Conservation (phyloP, 1,139 yeast genomes). For the Hyphopichia wangnamkhiaoensis region DNA sequence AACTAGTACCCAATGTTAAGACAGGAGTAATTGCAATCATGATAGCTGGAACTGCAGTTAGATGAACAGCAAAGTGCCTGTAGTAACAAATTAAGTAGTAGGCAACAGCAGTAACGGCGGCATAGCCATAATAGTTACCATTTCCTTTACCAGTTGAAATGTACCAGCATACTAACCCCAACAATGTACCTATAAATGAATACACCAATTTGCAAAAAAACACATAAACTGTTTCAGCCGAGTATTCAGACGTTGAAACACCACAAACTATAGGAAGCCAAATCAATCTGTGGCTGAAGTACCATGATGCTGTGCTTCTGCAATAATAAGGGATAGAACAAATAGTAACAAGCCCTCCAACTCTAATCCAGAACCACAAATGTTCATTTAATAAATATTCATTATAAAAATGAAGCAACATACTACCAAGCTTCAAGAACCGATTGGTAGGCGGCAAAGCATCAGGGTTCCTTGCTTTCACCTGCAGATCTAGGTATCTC, state of each 20-base stretch:
- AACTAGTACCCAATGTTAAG: slow-evolving; percentile 39
- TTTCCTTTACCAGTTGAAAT: slow-evolving; percentile 32
- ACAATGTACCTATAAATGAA: slow-evolving; percentile 32
- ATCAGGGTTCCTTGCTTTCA: slow-evolving; percentile 30
- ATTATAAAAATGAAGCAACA: slow-evolving; percentile 16
- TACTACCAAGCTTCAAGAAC: slow-evolving; percentile 22
- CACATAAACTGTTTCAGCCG: slow-evolving; percentile 36
- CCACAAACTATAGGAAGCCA: slow-evolving; percentile 41
- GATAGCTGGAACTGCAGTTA: slow-evolving; percentile 29
- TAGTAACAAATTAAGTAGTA: slow-evolving; percentile 26
- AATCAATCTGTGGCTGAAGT: slow-evolving; percentile 26
- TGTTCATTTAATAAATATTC: slow-evolving; percentile 18
- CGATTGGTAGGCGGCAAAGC: slow-evolving; percentile 26
- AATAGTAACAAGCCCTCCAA: slow-evolving; percentile 24
- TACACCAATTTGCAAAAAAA: slow-evolving; percentile 27
- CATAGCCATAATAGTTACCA: slow-evolving; percentile 37
- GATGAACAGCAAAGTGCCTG: slow-evolving; percentile 36
- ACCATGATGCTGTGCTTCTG: slow-evolving; percentile 34
- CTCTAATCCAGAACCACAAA: slow-evolving; percentile 35
- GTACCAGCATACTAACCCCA: slow-evolving; percentile 40
- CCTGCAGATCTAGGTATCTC: slow-evolving; percentile 3
- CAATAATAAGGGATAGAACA: slow-evolving; percentile 33
- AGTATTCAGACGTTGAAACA: slow-evolving; percentile 32
- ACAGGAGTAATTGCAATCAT: slow-evolving; percentile 30
- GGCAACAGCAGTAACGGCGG: slow-evolving; percentile 30